A percentile compares a stretch with the other conserved stretches of the same genome.
Evolutionary conservation across 2,329 filamentous ascomycete species (phyloP).

Genomic region (Epichloe uncinata): DNA sequence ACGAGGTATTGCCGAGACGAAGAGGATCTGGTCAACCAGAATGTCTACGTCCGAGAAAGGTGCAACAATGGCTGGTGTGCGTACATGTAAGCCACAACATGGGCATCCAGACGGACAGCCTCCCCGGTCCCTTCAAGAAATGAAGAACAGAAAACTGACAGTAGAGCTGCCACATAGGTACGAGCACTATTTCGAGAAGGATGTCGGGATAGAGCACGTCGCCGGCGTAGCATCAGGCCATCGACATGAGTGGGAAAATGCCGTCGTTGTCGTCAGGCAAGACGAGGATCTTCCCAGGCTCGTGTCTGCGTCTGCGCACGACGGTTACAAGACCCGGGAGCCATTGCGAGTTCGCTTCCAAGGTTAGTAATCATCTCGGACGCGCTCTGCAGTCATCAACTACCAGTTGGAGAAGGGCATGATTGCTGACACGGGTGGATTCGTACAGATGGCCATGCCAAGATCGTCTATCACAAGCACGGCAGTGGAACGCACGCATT

Average conservation of each 20-base stretch:
- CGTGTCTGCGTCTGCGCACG: constrained; percentile 19
- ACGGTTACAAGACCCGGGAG: constrained; percentile 13
- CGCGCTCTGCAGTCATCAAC: too few relatives aligned
- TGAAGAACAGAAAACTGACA: too few relatives aligned
- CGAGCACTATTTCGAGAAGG: constrained; percentile 14
- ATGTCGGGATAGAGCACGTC: constrained; percentile 7
- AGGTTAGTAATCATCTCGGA: not conserved
- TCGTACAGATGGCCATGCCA: constrained; percentile 9
- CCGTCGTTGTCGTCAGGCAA: constrained; percentile 10
- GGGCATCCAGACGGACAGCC: too few relatives aligned
- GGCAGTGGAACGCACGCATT: constrained; percentile 19
- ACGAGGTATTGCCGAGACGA: constrained; percentile 8
- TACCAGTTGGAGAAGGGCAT: too few relatives aligned
- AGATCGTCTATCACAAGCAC: constrained; percentile 23
- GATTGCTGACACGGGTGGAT: constrained; percentile 2
- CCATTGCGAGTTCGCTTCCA: constrained; percentile 2
- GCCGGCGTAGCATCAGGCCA: constrained; percentile 7
- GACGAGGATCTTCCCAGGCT: constrained; percentile 1
- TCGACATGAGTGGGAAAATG: constrained; percentile 14
- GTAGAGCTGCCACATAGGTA: constrained; percentile 2
- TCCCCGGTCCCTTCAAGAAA: too few relatives aligned
- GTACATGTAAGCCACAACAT: constrained; percentile 9
- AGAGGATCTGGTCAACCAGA: constrained; percentile 10
- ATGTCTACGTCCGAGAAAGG: constrained; percentile 12
- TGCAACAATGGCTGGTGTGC: constrained; percentile 16